Base-by-base conservation (phyloP, 2,329 filamentous ascomycete genomes). In the Pseudodiploospora longispora region DNA sequence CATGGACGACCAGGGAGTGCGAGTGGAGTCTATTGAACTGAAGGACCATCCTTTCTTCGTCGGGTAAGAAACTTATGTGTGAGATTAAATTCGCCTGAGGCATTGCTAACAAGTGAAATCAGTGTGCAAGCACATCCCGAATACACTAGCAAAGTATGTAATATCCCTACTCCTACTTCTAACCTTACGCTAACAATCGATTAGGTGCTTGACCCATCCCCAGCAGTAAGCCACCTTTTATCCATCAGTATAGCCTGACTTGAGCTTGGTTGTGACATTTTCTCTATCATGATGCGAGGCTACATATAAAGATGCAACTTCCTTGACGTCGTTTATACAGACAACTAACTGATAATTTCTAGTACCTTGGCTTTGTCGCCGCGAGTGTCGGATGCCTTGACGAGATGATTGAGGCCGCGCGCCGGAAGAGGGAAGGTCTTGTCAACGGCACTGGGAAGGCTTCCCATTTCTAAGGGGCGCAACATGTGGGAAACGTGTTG, bases 81-180 rank as follows among this genome's bases (percentile, higher is more conserved):
- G 6, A 12, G 10, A 10, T 32, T n/a, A 10, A 27, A n/a, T n/a
- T 7, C 10, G 8, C 10, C 10, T n/a, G 29, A 27, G 8, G n/a
- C 28, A 43, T 4, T 36, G 9, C 28, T 33, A 10, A 36, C 36
- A 10, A 8, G 10, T 40, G 12, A 6, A 28, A n/a, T 6, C 27
- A 53, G 84, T 50, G 85, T 93, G 6, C 90, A 95, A 64, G 91
- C 85, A 64, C 89, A 95, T 62, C 88, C 90, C 2, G 89, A 96
- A 64, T 95, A 91, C 60, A 71, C 87, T 41, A 83, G 77, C 53
- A 76, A 84, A 42, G 88, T 19, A 19, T 19, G 19, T 19, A 19
- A 19, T 19, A 19, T 93, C 4, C 69, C 94, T 48, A 71, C 78
- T 40, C 86, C 86, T 1, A 83, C 3, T 5, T 19, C 4, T 37